Conservation (phyloP, 495 filamentous ascomycete species). For the Arthonia radiata region DNA sequence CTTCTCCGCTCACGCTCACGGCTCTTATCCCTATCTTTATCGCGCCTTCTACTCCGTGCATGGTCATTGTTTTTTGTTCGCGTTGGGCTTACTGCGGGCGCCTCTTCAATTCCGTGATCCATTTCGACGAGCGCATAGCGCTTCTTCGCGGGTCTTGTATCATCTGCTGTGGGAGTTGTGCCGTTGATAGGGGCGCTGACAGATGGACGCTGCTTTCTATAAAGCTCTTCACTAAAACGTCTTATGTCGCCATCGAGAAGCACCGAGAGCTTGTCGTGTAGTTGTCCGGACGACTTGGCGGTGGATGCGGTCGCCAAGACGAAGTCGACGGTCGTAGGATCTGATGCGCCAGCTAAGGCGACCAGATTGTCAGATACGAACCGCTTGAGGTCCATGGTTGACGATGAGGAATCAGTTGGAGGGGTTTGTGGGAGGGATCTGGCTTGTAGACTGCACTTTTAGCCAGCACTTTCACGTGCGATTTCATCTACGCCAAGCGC, state of each 20-base stretch:
- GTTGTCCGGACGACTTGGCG: slow-evolving; percentile 23
- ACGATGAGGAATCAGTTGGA: no score
- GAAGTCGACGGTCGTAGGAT: slow-evolving; percentile 35
- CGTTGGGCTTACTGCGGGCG: slow-evolving; percentile 1
- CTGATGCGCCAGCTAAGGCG: slow-evolving; percentile 26
- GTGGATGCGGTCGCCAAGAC: slow-evolving; percentile 32
- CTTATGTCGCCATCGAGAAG: slow-evolving; percentile 30
- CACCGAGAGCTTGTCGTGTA: slow-evolving; percentile 26
- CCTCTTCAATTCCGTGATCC: slow-evolving; percentile 36
- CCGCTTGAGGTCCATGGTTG: slow-evolving; percentile 11
- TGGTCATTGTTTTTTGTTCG: slow-evolving; percentile 13
- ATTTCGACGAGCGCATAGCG: slow-evolving; percentile 65
- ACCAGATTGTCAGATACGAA: slow-evolving; percentile 14
- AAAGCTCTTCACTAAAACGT: slow-evolving; percentile 29
- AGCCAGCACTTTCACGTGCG: no score
- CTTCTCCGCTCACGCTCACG: slow-evolving; percentile 8
- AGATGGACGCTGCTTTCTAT: slow-evolving; percentile 9
- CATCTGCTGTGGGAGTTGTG: no score
- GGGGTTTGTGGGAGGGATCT: no score
- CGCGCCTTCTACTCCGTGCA: slow-evolving; percentile 10
- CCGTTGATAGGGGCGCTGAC: slow-evolving; percentile 4
- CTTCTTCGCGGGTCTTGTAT: slow-evolving; percentile 21
- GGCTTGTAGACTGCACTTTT: no score
- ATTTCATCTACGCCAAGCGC: no score
- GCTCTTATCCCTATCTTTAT: slow-evolving; percentile 10